A percentile compares a stretch with the other conserved stretches of the same genome.
Conservation (phyloP, 202 grass and related monocot species). For the Carex sylvatica region DNA sequence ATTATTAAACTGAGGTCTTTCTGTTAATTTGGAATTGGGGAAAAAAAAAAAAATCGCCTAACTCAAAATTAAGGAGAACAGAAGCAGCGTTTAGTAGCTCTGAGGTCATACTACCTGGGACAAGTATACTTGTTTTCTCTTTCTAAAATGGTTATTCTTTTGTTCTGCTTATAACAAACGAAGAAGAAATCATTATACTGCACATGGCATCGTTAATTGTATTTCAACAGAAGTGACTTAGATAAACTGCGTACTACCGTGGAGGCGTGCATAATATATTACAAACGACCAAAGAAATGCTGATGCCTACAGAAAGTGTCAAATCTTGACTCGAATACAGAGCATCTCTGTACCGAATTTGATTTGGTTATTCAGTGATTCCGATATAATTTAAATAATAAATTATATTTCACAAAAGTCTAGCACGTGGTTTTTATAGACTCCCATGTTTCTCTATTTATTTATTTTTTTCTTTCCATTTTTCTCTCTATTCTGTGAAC, state of each 20-base stretch:
- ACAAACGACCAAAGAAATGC: neutral
- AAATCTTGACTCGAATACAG: constrained; percentile 20
- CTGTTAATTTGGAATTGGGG: neutral
- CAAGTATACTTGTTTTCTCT: neutral
- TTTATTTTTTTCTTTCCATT: too few relatives aligned
- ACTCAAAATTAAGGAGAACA: too few relatives aligned
- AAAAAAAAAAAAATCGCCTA: neutral
- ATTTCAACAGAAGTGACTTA: too few relatives aligned
- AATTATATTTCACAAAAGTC: neutral
- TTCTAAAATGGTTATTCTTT: neutral
- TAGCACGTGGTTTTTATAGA: neutral
- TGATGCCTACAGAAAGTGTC: neutral
- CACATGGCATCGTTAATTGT: neutral
- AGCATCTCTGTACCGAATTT: constrained; percentile 7
- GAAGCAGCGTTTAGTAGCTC: too few relatives aligned
- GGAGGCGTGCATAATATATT: neutral
- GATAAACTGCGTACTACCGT: too few relatives aligned
- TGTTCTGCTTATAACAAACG: neutral
- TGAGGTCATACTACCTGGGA: neutral
- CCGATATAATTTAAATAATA: neutral
- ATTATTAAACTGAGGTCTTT: neutral
- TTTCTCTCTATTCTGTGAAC: neutral
- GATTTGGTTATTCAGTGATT: neutral
- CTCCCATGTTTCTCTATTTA: neutral
- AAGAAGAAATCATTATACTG: neutral